Conservation (phyloP, 2,329 filamentous ascomycete genomes). For the Elsinoe australis region DNA sequence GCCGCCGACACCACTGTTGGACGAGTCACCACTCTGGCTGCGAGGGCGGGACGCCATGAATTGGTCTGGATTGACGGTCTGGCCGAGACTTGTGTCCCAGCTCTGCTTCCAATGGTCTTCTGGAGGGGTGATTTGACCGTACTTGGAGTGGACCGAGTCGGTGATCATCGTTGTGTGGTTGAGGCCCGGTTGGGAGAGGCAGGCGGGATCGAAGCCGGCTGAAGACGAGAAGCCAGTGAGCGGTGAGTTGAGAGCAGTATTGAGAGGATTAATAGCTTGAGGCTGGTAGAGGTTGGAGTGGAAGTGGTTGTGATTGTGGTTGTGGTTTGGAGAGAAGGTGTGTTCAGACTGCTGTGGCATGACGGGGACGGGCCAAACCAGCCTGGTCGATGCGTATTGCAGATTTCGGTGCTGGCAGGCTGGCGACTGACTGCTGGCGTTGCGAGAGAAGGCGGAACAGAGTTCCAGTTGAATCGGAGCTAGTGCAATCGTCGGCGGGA, state of each 20-base stretch:
- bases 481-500: slow-evolving; percentile 6
- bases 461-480: slow-evolving; percentile 16
- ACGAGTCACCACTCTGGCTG: slow-evolving; percentile 12
- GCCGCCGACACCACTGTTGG: neutral
- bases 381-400: no score
- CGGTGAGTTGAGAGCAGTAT: neutral
- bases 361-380: slow-evolving; percentile 4
- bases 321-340: neutral
- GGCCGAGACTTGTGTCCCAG: slow-evolving; percentile 17
- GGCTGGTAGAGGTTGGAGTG: neutral
- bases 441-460: slow-evolving; percentile 8
- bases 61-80: neutral
- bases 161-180: slow-evolving; percentile 6
- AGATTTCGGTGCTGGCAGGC: no score
- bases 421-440: slow-evolving; percentile 6
- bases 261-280: slow-evolving; percentile 2
- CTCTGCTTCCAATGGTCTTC: slow-evolving; percentile 26
- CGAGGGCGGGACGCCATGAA: slow-evolving; percentile 6
- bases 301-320: neutral
- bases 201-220: neutral
- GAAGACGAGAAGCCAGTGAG: neutral
- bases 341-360: slow-evolving; percentile 5
- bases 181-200: neutral
- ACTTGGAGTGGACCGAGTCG: slow-evolving; percentile 7
- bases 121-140: slow-evolving; percentile 35